These are phyloP conservation scores for Nicotiana noctiflora DNA, from an alignment of 257 asterid species.

Conservation along the genomic window DNA sequence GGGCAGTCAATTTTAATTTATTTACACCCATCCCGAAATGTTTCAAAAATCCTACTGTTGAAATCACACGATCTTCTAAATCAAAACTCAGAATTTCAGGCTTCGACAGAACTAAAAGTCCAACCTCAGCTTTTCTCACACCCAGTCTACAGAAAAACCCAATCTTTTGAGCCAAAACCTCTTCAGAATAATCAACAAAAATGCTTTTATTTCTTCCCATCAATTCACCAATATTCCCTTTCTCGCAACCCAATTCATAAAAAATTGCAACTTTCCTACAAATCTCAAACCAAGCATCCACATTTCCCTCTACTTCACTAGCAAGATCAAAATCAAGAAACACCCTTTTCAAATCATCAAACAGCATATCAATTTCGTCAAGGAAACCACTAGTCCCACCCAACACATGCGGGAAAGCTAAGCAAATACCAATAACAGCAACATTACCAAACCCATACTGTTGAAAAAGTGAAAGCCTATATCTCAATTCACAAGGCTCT, in stretches of 20 bases:
- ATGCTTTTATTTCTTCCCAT: conserved; percentile 40
- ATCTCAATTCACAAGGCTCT: conserved; percentile 18
- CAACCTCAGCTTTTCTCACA: conserved; percentile 39
- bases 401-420: conserved; percentile 46
- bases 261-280: conserved; percentile 45
- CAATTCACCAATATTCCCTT: conserved; percentile 44
- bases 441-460: conserved; percentile 34
- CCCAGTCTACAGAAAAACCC: conserved; percentile 39
- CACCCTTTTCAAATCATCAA: conserved; percentile 38
- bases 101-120: conserved; percentile 41
- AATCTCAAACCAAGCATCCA: conserved; percentile 39
- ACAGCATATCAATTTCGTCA: conserved; percentile 30
- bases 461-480: conserved; percentile 25
- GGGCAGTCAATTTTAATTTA: conserved; percentile 29
- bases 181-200: conserved; percentile 39
- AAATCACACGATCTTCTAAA: conserved; percentile 31
- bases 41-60: conserved; percentile 35
- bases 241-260: conserved; percentile 53
- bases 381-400: neutral
- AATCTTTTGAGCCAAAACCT: conserved; percentile 38
- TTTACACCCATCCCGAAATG: conserved; percentile 35
- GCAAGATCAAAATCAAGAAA: conserved; percentile 40
- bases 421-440: conserved; percentile 41
- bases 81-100: conserved; percentile 41
- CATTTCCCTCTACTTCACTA: conserved; percentile 32